phyloP scores from a whole-genome alignment of 495 filamentous ascomycete species.

The Neurospora sp. region DNA sequence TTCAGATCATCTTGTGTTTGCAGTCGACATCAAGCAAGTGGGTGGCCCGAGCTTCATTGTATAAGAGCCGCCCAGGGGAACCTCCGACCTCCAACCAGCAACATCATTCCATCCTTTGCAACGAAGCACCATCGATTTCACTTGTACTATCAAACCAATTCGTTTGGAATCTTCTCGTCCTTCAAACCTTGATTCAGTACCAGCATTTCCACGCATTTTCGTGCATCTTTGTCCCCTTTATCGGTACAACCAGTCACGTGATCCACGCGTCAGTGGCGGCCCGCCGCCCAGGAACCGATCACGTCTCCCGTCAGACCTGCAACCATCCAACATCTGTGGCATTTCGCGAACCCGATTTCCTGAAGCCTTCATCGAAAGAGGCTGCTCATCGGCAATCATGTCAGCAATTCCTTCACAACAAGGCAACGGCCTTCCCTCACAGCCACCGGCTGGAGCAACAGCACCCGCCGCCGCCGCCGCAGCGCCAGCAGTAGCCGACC shows the following conservation, averaged over 20 bases:
- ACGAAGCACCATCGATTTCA: background rate
- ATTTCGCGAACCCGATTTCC: background rate
- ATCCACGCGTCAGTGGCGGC: background rate
- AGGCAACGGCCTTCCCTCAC: background rate
- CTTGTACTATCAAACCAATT: background rate
- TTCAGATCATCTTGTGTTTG: background rate
- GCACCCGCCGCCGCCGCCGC: background rate
- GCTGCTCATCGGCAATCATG: background rate
- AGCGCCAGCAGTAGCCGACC: constrained; percentile 6
- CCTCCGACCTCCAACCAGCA: background rate
- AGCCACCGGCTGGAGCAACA: background rate
- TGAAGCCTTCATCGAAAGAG: background rate
- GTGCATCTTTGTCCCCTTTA: background rate
- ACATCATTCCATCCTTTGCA: background rate
- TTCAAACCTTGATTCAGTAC: background rate
- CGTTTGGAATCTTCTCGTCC: background rate
- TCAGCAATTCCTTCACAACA: background rate
- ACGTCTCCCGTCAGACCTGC: background rate
- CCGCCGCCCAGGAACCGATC: background rate
- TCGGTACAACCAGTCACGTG: background rate
- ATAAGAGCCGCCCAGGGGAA: background rate
- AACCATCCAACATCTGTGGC: background rate
- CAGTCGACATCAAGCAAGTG: background rate
- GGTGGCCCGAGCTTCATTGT: background rate
- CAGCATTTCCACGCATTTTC: background rate